Conservation (phyloP, 169 alveolate species). For the Amoebophrya sp. region DNA sequence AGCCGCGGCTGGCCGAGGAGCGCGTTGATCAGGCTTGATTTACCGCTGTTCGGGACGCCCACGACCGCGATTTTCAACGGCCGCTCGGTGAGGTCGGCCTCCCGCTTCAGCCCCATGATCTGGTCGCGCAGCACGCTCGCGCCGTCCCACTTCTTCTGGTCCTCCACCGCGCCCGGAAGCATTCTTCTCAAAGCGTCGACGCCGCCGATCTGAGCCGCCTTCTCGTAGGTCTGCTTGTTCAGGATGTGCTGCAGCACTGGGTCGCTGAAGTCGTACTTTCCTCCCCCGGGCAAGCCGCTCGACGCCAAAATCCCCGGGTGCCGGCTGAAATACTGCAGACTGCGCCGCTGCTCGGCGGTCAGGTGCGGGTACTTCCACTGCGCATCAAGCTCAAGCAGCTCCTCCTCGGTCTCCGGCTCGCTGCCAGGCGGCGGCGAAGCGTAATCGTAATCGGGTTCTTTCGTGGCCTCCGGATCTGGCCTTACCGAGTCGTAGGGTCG, state of each 20-base stretch:
- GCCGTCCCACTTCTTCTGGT: neutral
- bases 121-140: neutral
- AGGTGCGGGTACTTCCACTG: neutral
- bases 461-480: no score
- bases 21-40: conserved; percentile 50
- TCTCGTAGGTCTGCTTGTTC: neutral
- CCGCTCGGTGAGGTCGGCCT: neutral
- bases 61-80: conserved; percentile 28
- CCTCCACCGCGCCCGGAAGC: neutral
- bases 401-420: neutral
- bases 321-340: neutral
- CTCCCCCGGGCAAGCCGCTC: no score
- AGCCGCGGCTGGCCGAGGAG: conserved; percentile 22
- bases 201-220: neutral
- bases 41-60: conserved; percentile 59
- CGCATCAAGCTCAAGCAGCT: neutral
- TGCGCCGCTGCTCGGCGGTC: neutral
- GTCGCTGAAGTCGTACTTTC: neutral
- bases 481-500: no score
- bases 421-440: no score
- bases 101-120: neutral
- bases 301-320: neutral
- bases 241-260: neutral
- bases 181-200: neutral
- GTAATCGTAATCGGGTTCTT: no score